A percentile compares a stretch with the other conserved stretches of the same genome.
phyloP scores from a whole-genome alignment of 148 eudicot species.

The Rhododendron ferrugineum region DNA sequence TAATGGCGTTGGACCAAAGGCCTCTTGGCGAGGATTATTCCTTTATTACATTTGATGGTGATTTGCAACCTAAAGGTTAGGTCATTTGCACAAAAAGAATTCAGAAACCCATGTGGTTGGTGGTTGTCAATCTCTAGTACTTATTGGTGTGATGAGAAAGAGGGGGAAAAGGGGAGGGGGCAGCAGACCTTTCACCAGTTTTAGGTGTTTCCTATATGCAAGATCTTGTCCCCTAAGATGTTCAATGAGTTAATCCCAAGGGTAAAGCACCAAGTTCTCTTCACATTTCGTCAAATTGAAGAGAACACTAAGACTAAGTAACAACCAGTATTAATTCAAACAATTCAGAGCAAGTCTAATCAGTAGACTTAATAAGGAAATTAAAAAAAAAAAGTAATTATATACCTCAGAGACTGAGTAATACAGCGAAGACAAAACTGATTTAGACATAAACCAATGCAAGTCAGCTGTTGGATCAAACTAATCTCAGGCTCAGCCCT shows the following conservation, averaged over 20 bases:
- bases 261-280: not conserved
- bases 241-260: not conserved
- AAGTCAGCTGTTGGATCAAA: no score
- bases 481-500: no score
- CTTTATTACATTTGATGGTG: not conserved
- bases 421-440: no score
- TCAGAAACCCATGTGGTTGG: not conserved
- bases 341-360: no score
- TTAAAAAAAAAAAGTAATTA: no score
- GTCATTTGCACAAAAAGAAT: not conserved
- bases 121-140: not conserved
- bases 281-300: not conserved
- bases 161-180: not conserved
- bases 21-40: not conserved
- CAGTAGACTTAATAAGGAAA: no score
- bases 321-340: no score
- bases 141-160: not conserved
- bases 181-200: not conserved
- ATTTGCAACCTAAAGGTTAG: not conserved
- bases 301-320: no score
- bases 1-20: not conserved
- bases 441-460: no score
- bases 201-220: not conserved
- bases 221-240: not conserved
- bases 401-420: no score